Percentiles rank a stretch among this genome's conserved stretches.
Conservation (phyloP, 129 eudicot genomes). For the Escallonia herrerae region DNA sequence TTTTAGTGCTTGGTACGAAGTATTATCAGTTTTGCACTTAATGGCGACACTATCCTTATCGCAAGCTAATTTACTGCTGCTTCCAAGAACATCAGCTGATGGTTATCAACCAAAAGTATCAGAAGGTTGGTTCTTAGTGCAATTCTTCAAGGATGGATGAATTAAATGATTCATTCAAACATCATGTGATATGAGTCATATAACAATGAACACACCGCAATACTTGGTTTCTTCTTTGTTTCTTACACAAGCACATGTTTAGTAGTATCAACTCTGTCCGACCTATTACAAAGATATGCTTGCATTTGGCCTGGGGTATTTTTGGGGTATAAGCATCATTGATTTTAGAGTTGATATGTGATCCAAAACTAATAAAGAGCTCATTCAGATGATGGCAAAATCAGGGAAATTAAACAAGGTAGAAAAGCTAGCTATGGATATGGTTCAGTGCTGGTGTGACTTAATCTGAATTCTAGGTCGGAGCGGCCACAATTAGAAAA, state of each 20-base stretch:
- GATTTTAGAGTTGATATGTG: not conserved
- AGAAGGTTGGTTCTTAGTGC: conserved; percentile 57
- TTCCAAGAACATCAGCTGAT: conserved; percentile 80
- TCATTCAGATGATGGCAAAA: not conserved
- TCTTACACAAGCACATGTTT: not conserved
- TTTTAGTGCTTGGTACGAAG: conserved; percentile 95
- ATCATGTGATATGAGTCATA: not conserved
- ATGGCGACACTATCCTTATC: conserved; percentile 74
- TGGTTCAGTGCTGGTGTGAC: too few relatives aligned
- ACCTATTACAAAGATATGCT: not conserved
- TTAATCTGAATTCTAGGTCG: too few relatives aligned
- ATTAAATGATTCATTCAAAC: not conserved
- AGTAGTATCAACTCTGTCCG: not conserved
- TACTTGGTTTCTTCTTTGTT: too few relatives aligned
- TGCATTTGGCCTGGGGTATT: not conserved
- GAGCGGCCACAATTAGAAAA: too few relatives aligned
- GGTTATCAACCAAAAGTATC: conserved; percentile 91
- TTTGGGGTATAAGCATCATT: not conserved
- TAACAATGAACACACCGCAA: not conserved
- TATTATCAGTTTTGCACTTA: conserved; percentile 92
- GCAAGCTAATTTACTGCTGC: conserved; percentile 85
- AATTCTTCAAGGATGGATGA: not conserved
- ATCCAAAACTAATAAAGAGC: not conserved
- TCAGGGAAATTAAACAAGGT: too few relatives aligned
- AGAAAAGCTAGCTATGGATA: too few relatives aligned